phyloP scores from a whole-genome alignment of 371 early-diverging fungal species.

The Chytridium lagenaria region DNA sequence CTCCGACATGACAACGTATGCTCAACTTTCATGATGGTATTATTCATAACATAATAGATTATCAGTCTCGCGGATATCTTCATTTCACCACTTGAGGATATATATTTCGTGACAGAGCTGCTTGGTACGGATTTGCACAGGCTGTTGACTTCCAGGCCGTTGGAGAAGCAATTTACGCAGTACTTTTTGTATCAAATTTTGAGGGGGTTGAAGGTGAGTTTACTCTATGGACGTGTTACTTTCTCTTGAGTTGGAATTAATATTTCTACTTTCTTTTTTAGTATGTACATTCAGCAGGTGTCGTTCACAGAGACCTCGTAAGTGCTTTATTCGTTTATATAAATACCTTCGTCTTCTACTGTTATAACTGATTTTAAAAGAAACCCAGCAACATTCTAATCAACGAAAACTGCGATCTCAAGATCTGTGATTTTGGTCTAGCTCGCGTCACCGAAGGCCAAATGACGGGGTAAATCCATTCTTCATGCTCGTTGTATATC shows the following conservation, averaged over 20 bases:
- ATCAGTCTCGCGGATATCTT: conserved; percentile 73
- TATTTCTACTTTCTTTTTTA: conserved; percentile 15
- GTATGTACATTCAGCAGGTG: conserved; percentile 94
- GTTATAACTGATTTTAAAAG: conserved; percentile 31
- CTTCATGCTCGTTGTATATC: too few species aligned
- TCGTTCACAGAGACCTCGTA: conserved; percentile 93
- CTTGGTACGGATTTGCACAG: conserved; percentile 94
- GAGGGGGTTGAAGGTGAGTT: conserved; percentile 34
- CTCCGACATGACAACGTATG: conserved; percentile 57
- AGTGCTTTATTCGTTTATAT: conserved; percentile 6
- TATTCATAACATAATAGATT: conserved; percentile 22
- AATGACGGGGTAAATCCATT: conserved; percentile 58
- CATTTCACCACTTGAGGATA: conserved; percentile 89
- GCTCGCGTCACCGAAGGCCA: conserved; percentile 55
- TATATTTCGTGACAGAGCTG: conserved; percentile 95
- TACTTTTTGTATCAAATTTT: conserved; percentile 96
- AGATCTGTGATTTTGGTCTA: conserved; percentile 68
- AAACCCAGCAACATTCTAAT: conserved; percentile 96
- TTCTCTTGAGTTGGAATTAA: background rate
- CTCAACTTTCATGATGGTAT: background rate
- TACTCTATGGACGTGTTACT: background rate
- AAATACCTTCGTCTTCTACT: background rate
- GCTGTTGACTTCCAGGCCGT: conserved; percentile 81
- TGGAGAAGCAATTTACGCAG: conserved; percentile 93
- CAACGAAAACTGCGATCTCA: conserved; percentile 95